Evolutionary conservation across 2,329 filamentous ascomycete species (phyloP).

Genomic region (Incumbomyces delicatus): DNA sequence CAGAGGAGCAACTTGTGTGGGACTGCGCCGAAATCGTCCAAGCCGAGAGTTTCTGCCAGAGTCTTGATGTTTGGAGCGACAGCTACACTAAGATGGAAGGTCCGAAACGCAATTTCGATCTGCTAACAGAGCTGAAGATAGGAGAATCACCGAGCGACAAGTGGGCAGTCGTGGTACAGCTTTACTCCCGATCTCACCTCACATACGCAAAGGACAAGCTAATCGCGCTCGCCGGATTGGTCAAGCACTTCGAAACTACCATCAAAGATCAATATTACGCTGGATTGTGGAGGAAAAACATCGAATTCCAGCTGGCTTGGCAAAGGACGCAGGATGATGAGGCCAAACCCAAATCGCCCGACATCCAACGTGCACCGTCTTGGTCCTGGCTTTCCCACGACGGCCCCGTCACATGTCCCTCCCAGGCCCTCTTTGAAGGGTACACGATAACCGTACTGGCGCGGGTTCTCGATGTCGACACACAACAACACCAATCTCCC

Average conservation of each 20-base stretch:
- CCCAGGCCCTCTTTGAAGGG: too few relatives aligned
- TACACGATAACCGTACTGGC: too few relatives aligned
- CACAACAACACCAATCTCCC: too few relatives aligned
- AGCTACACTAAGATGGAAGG: too few relatives aligned
- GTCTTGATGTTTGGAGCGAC: not conserved
- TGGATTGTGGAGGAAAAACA: constrained; percentile 11
- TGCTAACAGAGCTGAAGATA: not conserved
- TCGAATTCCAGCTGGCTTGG: constrained; percentile 4
- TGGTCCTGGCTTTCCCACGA: too few relatives aligned
- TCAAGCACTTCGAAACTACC: not conserved
- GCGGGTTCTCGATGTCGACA: too few relatives aligned
- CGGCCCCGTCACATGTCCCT: too few relatives aligned
- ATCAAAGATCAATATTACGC: constrained; percentile 7
- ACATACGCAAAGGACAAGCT: constrained; percentile 6
- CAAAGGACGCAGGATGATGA: too few relatives aligned
- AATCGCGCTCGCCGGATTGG: constrained; percentile 8
- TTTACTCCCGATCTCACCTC: constrained; percentile 8
- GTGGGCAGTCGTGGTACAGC: not conserved
- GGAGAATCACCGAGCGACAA: not conserved
- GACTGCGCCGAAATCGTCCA: constrained; percentile 6
- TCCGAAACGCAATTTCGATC: not conserved
- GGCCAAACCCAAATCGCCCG: too few relatives aligned
- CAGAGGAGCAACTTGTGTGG: constrained; percentile 10
- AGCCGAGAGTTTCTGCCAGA: not conserved
- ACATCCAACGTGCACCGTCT: too few relatives aligned